Conservation (phyloP, 331 rosid species). For the Arachis monticola region DNA sequence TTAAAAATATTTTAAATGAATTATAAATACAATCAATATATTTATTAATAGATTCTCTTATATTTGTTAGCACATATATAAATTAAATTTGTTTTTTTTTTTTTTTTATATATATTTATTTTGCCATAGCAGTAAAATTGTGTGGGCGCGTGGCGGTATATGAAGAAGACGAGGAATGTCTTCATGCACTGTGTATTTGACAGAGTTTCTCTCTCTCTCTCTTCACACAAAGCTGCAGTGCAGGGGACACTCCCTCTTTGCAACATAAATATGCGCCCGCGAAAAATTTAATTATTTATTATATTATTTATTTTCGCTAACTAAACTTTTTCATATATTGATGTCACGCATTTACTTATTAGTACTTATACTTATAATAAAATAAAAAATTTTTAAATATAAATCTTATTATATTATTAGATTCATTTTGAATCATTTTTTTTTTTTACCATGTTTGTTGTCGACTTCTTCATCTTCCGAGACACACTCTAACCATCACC, state of each 20-base stretch:
- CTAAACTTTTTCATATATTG: neutral
- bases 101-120: too few relatives aligned
- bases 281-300: constrained; percentile 41
- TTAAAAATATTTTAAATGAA: too few relatives aligned
- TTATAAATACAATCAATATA: too few relatives aligned
- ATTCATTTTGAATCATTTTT: too few relatives aligned
- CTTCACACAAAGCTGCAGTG: constrained; percentile 58
- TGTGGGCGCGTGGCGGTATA: constrained; percentile 43
- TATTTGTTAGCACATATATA: too few relatives aligned
- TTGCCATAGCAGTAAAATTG: neutral
- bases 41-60: too few relatives aligned
- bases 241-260: constrained; percentile 47
- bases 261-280: constrained; percentile 57
- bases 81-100: too few relatives aligned
- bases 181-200: constrained; percentile 2
- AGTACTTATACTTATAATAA: too few relatives aligned
- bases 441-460: constrained; percentile 36
- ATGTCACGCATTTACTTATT: neutral
- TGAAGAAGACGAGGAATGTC: constrained; percentile 28
- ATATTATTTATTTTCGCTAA: neutral
- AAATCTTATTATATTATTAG: neutral
- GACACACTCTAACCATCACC: constrained; percentile 42
- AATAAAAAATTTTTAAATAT: neutral
- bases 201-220: constrained; percentile 39
- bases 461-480: constrained; percentile 44